Base-by-base conservation (phyloP, 2,329 filamentous ascomycete species). In the Monilinia vaccinii-corymbosi region DNA sequence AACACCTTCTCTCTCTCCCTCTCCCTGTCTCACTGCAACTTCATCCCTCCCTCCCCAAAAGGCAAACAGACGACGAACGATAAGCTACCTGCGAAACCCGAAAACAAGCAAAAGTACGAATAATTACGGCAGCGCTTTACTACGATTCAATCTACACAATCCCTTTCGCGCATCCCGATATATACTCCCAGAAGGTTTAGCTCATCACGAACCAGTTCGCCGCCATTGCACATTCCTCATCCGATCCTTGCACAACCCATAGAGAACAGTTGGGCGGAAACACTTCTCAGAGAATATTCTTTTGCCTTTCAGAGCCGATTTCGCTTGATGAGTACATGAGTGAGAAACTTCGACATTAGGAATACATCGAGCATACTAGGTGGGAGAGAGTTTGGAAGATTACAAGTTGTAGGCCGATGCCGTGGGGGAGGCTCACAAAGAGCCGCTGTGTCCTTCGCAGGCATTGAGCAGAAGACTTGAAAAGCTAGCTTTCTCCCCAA, bases 371-470 rank as follows among this genome's bases (percentile, higher is more conserved):
- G n/a, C 18, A 53, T 31, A 53, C 11, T 16, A 32, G 51, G 51
- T 28, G 38, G 38, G 51, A 44, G 56, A 34, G 47, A 45, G 36
- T 58, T 36, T 40, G 23, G 28, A 36, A 21, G 18, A 59, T 53
- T 57, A 28, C 23, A 31, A 25, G 50, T 49, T 40, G 45, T 49
- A 38, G 58, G 51, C 58, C 31, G 58, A 60, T 60, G 58, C 57
- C 57, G 57, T 46, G 47, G 58, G 58, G 58, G 51, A 50, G 51
- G 58, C 58, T 59, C 47, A 53, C 51, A 46, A 23, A 59, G 57
- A 46, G 48, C 57, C 32, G 57, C 28, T 48, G 49, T 47, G 42
- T 59, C 47, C 38, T 47, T 59, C 28, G 57, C 50, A 55, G 42
- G 40, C 42, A 55, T 42, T 59, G 50, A 46, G 49, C 40, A 59